Base-by-base conservation (phyloP, 176 grass and related monocot genomes). In the Zea luxurians region DNA sequence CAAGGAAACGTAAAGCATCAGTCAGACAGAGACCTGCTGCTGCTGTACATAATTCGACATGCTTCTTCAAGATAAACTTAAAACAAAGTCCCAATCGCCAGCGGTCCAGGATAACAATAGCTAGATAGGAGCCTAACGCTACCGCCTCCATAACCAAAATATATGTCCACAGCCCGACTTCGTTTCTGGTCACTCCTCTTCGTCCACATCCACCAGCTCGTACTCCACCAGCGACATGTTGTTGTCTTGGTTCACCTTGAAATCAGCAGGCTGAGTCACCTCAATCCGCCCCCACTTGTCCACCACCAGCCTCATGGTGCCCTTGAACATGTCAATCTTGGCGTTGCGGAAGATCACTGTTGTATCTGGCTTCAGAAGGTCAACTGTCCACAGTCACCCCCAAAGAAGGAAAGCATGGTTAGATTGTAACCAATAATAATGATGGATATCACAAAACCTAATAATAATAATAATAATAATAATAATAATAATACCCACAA, bases 291-390 rank as follows among this genome's bases (percentile, higher is more conserved):
- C 81, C 81, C 81, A 83, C 63, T 83, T 83, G 81, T 83, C 81
- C 37, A 83, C 81, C 8, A 40, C 50, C 61, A 83, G 71, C 80
- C 80, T 83, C 80, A 83, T 83, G 4, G 80, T 83, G 18, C 80
- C 80, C 80, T 83, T 83, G 80, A 83, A 83, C 71, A 83, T 83
- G 71, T 83, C 80, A 64, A 83, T 83, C 80, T 74, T 83, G 61
- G 80, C 80, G 10, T 83, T 83, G 61, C 80, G 80, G 38, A 83
- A 83, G 80, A 74, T 83, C 37, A 83, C 69, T 9, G 80, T 83
- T 10, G 80, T 75, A 50, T 53, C 80, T 11, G 80, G 80, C 71
- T 83, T 18, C 61, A 83, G 5, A 21, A 83, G 47, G 61, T 83
- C 80, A 65, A 83, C 80, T 83, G 61, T 13, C 42, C 1, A 47